Conservation (phyloP, 768 basidiomycete species). For the Fomitopsis serialis region DNA sequence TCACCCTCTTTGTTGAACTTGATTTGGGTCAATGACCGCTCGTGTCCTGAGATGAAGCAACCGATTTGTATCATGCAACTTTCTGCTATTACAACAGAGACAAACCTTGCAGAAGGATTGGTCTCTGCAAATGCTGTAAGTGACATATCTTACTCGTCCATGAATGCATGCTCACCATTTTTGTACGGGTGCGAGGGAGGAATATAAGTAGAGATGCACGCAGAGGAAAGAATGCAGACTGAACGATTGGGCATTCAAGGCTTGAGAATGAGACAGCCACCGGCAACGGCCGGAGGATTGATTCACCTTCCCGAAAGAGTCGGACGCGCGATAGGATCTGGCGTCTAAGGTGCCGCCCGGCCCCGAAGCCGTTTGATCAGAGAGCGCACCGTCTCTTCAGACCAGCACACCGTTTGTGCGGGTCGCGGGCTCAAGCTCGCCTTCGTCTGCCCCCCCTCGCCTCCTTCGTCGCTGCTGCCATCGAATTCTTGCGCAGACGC, state of each 20-base stretch:
- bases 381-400: background rate
- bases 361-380: background rate
- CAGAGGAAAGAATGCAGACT: background rate
- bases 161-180: conserved; percentile 20
- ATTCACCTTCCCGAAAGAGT: background rate
- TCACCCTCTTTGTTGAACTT: conserved; percentile 97
- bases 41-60: conserved; percentile 62
- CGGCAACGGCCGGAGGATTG: background rate
- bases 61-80: background rate
- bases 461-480: background rate
- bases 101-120: conserved; percentile 31
- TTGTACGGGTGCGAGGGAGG: background rate
- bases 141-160: too few relatives aligned
- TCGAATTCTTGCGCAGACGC: background rate
- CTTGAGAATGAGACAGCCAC: background rate
- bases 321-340: background rate
- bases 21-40: conserved; percentile 95
- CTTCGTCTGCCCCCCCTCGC: background rate
- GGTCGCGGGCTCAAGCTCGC: background rate
- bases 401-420: background rate
- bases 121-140: conserved; percentile 26
- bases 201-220: background rate
- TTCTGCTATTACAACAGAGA: background rate
- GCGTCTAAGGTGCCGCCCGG: too few relatives aligned
- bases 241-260: background rate